Conservation (phyloP, 371 early-diverging fungal species). For the Mucor circinelloides region DNA sequence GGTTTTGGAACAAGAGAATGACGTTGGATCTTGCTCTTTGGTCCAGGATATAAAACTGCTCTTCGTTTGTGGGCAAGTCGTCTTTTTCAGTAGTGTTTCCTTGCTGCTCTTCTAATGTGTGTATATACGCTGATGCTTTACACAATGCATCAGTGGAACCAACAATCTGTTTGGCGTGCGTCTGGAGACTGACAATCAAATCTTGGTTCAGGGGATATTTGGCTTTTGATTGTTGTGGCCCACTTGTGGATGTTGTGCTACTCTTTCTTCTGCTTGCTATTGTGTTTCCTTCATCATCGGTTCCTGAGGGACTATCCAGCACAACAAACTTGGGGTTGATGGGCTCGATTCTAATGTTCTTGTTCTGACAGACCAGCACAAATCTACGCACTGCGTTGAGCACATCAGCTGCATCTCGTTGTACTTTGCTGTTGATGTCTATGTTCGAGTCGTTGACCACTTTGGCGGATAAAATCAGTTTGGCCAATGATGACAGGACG, state of each 20-base stretch:
- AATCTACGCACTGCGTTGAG: constrained; percentile 79
- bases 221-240: constrained; percentile 15
- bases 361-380: constrained; percentile 43
- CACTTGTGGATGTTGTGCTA: constrained; percentile 4
- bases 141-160: constrained; percentile 47
- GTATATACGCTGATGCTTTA: constrained; percentile 35
- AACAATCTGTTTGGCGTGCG: constrained; percentile 49
- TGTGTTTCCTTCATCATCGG: not conserved
- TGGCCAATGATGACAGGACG: constrained; percentile 78
- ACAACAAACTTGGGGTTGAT: constrained; percentile 31
- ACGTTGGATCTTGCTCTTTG: constrained; percentile 29
- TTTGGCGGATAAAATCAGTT: constrained; percentile 73
- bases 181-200: constrained; percentile 47
- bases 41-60: constrained; percentile 23
- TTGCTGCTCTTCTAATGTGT: constrained; percentile 37
- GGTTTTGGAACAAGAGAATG: constrained; percentile 48
- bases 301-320: not conserved
- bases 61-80: constrained; percentile 4
- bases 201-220: constrained; percentile 51
- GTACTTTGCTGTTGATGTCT: constrained; percentile 29
- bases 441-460: constrained; percentile 13
- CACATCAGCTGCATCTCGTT: constrained; percentile 62
- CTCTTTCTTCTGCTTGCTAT: not conserved
- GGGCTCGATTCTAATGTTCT: constrained; percentile 33
- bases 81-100: not conserved